Evolutionary conservation across 2,329 filamentous ascomycete genomes (phyloP), one percentile per base, ranked within the genome.

Genomic region (Fusarium algeriense): DNA sequence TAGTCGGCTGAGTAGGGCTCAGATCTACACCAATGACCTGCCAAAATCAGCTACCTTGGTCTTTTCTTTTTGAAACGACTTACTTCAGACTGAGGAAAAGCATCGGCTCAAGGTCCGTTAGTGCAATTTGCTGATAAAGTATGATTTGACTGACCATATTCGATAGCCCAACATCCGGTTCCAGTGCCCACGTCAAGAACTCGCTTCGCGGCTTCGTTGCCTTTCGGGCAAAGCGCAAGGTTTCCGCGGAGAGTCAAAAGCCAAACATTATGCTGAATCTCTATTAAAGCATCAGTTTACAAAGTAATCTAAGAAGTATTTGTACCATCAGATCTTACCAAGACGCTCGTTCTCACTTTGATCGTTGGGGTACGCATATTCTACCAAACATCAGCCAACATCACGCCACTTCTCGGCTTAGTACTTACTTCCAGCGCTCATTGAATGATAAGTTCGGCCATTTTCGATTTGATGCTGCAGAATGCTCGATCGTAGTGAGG

Each of bases 161-260:
- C 60, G 2, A 65, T 66, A 2, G 67, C 67, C 67, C 67, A 70
- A 14, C 35, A 49, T n/a, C 67, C 67, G 3, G 64, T 70, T 6
- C 64, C 56, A 0, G 60, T 64, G 0, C 67, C 67, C 8, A 68
- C 6, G 13, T 70, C 64, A 5, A 69, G 48, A 3, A 26, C 28
- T 43, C 52, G 14, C 7, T 56, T 65, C 1, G 64, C 64, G 8
- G 41, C 32, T 10, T 60, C 50, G 5, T 43, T 32, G 6, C 52
- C 60, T 12, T 60, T 67, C 4, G 63, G 67, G 6, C 49, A 67
- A 1, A 69, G 28, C 3, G 49, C 52, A 5, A 54, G 35, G 11
- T 34, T 43, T 34, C 52, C 38, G 4, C n/a, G 52, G 1, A 54
- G 52, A 1, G 37, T 43, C 10, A 54, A 1, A 1, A 54, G 26